These are phyloP conservation scores for Syzygium grande DNA, from an alignment of 345 rosid species.

Conservation along the genomic window DNA sequence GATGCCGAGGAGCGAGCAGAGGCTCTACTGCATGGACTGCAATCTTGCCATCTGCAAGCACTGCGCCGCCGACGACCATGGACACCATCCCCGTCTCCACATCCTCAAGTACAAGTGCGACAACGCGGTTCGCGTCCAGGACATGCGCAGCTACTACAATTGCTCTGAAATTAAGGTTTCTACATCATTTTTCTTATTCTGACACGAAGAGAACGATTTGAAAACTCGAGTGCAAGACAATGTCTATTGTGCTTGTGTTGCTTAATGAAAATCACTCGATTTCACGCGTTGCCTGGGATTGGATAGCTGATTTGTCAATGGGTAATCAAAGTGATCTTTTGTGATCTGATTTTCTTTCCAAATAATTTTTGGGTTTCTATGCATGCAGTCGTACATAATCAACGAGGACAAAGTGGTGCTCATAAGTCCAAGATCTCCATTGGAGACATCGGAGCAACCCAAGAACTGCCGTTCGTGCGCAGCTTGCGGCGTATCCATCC, in stretches of 20 bases:
- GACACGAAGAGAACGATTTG: background rate
- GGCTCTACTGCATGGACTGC: conserved; percentile 73
- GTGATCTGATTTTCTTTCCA: background rate
- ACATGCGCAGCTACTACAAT: conserved; percentile 56
- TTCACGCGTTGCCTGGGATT: too few species aligned
- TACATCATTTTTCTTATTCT: background rate
- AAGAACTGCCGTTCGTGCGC: conserved; percentile 51
- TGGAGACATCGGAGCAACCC: conserved; percentile 61
- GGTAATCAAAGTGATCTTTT: background rate
- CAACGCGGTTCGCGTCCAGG: conserved; percentile 64
- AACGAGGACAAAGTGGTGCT: conserved; percentile 81
- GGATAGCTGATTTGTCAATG: background rate
- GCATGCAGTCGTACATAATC: conserved; percentile 60
- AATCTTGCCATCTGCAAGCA: conserved; percentile 47
- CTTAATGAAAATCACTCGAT: background rate
- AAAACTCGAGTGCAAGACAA: background rate
- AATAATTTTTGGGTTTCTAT: background rate
- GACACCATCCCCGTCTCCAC: conserved; percentile 54
- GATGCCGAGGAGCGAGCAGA: conserved; percentile 54
- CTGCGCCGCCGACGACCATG: conserved; percentile 30
- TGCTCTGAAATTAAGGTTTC: conserved; percentile 76
- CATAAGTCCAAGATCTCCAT: conserved; percentile 62
- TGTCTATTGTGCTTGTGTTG: background rate
- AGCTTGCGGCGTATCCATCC: conserved; percentile 65
- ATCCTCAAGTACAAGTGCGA: conserved; percentile 72